Percentiles rank a stretch among this genome's conserved stretches.
These are phyloP conservation scores for Beauveria asiatica DNA, from an alignment of 2,329 filamentous ascomycete species.

Conservation along the genomic window DNA sequence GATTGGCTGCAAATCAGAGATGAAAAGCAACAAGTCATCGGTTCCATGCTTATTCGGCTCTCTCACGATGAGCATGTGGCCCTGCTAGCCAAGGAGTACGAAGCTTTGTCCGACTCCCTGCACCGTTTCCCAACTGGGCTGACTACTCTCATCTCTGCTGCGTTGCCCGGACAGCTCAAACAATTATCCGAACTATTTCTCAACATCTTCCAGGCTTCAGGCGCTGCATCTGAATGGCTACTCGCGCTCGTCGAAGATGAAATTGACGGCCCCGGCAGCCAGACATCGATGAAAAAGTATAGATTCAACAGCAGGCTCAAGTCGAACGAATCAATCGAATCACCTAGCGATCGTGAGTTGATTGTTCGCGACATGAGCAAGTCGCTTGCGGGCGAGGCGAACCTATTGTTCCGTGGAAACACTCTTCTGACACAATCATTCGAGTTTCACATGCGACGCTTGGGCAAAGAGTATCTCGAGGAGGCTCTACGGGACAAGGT, in stretches of 20 bases:
- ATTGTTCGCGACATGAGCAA: slow-evolving; percentile 71
- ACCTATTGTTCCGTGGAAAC: slow-evolving; percentile 90
- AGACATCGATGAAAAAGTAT: slow-evolving; percentile 64
- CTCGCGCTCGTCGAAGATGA: slow-evolving; percentile 92
- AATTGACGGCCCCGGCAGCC: slow-evolving; percentile 85
- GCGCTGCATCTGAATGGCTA: slow-evolving; percentile 77
- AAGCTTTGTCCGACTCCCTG: slow-evolving; percentile 70
- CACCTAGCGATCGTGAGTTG: slow-evolving; percentile 56
- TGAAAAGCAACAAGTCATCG: slow-evolving; percentile 64
- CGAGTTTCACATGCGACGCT: slow-evolving; percentile 89
- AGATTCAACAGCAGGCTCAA: slow-evolving; percentile 63
- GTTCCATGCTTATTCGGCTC: slow-evolving; percentile 76
- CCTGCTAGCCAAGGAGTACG: slow-evolving; percentile 77
- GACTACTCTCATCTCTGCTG: slow-evolving; percentile 74
- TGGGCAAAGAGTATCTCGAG: slow-evolving; percentile 88
- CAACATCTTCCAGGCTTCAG: slow-evolving; percentile 93
- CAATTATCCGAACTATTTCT: slow-evolving; percentile 77
- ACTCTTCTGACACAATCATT: slow-evolving; percentile 87
- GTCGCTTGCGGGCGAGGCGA: slow-evolving; percentile 77
- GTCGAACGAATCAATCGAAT: slow-evolving; percentile 60
- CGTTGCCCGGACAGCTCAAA: slow-evolving; percentile 68
- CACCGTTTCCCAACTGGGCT: slow-evolving; percentile 78
- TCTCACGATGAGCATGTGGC: slow-evolving; percentile 85
- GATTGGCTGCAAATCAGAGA: slow-evolving; percentile 82
- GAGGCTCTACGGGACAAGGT: slow-evolving; percentile 81